Percentiles rank a stretch among this genome's conserved stretches.
phyloP scores from a whole-genome alignment of 2,329 filamentous ascomycete species.

The Aphanocladium album region DNA sequence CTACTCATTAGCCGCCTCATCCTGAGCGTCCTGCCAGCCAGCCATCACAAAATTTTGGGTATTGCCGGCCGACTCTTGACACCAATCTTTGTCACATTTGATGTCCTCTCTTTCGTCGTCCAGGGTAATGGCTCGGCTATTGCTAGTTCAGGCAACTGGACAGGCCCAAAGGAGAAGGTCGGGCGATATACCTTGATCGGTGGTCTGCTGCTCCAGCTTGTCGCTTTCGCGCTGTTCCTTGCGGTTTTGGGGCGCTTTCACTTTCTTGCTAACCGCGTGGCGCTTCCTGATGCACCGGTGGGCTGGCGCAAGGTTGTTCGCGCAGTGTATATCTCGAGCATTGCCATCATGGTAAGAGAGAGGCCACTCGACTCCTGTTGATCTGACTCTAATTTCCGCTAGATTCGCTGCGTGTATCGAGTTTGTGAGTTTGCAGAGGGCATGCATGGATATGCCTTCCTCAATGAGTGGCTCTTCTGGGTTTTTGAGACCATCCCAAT shows the following conservation, averaged over 20 bases:
- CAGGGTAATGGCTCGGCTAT: slow-evolving; percentile 41
- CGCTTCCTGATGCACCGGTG: slow-evolving; percentile 23
- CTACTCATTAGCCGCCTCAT: slow-evolving; percentile 46
- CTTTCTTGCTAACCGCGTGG: slow-evolving; percentile 21
- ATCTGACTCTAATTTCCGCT: neutral
- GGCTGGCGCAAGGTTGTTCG: slow-evolving; percentile 35
- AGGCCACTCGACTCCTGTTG: neutral
- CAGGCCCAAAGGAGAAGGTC: slow-evolving; percentile 31
- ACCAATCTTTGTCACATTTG: slow-evolving; percentile 40
- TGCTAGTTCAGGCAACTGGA: slow-evolving; percentile 38
- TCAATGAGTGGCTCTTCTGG: slow-evolving; percentile 49
- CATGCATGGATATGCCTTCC: slow-evolving; percentile 44
- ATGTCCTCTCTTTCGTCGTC: slow-evolving; percentile 40
- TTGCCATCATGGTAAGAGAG: slow-evolving; percentile 37
- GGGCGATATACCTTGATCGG: slow-evolving; percentile 38
- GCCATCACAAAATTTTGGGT: slow-evolving; percentile 30
- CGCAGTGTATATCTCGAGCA: slow-evolving; percentile 40
- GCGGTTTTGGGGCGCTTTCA: slow-evolving; percentile 36
- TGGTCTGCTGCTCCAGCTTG: slow-evolving; percentile 36
- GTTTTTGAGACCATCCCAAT: slow-evolving; percentile 46
- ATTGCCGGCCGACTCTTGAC: slow-evolving; percentile 36
- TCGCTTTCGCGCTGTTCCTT: slow-evolving; percentile 37
- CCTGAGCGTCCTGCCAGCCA: slow-evolving; percentile 29
- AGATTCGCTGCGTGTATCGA: slow-evolving; percentile 49
- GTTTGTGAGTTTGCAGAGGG: slow-evolving; percentile 48